Evolutionary conservation across 768 basidiomycete genomes (phyloP), one percentile per base, ranked within the genome.

Genomic region (Melanogaster broomeanus): DNA sequence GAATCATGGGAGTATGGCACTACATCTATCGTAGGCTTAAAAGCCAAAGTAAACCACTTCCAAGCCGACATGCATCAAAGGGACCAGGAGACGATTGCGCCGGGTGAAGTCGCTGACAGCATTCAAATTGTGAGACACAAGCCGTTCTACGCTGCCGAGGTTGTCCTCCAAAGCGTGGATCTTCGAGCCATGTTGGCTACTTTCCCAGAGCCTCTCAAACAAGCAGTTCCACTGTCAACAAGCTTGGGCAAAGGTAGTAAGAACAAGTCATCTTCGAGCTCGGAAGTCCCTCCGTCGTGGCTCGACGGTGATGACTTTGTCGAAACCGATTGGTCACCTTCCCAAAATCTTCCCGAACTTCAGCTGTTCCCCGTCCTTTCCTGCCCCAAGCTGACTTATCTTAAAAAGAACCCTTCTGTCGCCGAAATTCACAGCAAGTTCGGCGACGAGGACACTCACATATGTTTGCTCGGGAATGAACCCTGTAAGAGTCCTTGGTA

Each of bases 31-130:
- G 80, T 97, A 31, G 95, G 94, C 4, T 74, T 95, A 33, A 98
- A 98, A 67, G 90, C 83, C 16, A 78, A 85, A 61, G 81, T 95
- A 33, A 84, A 85, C 31, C 81, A 84, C 42, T 84, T 97, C 63
- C 85, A 88, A 56, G 91, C 88, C 40, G 95, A 98, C 63, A 80
- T 95, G 73, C 95, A 98, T 66, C 94, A 97, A 70, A 79, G 93
- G 45, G 87, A 89, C 54, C 88, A 94, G 71, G 92, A 95, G 72
- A 78, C 79, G 8, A 74, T 74, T 1, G 78, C 85, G 1, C 72
- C 77, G 8, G 83, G 84, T n/a, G 73, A 75, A 46, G 70, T 77
- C 42, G 76, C 84, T 7, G 72, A 81, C 21, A 77, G 79, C n/a
- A 77, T 75, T 18, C 85, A 85, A 62, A 75, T 78, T 4, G 71